Conservation (phyloP, 495 filamentous ascomycete genomes). For the Amniculicola lignicola region DNA sequence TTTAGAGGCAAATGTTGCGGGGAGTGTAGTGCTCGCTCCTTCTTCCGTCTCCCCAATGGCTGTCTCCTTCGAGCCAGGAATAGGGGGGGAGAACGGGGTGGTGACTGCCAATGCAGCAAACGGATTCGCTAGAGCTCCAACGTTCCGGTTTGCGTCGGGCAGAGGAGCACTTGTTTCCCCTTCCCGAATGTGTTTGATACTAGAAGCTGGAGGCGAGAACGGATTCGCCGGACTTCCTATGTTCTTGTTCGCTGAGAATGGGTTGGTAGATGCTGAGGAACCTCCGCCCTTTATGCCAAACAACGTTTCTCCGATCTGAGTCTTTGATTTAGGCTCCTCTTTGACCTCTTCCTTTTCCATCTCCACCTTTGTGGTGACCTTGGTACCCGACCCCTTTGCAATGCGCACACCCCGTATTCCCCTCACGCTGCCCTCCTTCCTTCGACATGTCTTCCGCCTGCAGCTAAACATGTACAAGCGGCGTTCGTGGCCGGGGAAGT, state of each 20-base stretch:
- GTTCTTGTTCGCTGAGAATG: conserved; percentile 27
- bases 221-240: conserved; percentile 40
- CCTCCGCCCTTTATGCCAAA: conserved; percentile 30
- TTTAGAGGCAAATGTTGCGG: conserved; percentile 73
- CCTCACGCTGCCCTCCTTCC: conserved; percentile 76
- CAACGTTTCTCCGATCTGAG: conserved; percentile 39
- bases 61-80: conserved; percentile 40
- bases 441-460: conserved; percentile 70
- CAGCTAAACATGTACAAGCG: conserved; percentile 84
- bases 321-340: conserved; percentile 25
- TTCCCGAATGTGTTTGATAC: no score
- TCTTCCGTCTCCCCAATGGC: conserved; percentile 34
- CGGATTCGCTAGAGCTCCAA: conserved; percentile 49
- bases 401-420: conserved; percentile 64
- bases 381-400: conserved; percentile 35
- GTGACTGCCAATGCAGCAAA: no score
- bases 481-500: conserved; percentile 80
- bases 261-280: conserved; percentile 29
- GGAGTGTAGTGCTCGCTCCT: conserved; percentile 44
- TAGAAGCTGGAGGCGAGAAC: conserved; percentile 45
- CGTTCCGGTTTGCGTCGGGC: no score
- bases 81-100: conserved; percentile 13
- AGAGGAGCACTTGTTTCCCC: no score
- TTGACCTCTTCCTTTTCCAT: conserved; percentile 35
- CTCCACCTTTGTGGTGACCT: conserved; percentile 32